Percentiles rank a stretch among this genome's conserved stretches.
These are phyloP conservation scores for Fistulifera pelliculosa DNA, from an alignment of 108 stramenopile species.

Conservation along the genomic window DNA sequence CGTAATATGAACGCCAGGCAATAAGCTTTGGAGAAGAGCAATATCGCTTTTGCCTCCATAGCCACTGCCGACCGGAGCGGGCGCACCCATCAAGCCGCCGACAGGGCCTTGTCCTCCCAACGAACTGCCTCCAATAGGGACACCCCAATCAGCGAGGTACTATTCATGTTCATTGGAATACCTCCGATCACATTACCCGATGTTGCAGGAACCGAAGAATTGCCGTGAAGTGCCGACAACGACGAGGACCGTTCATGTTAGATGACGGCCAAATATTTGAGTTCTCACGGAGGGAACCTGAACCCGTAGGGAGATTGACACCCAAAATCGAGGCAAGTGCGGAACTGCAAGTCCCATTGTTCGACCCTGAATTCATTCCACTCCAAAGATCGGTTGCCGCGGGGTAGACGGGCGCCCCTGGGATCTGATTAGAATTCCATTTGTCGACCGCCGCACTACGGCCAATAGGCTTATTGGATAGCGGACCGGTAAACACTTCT, in stretches of 20 bases:
- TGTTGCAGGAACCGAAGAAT: conserved; percentile 31
- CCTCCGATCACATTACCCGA: conserved; percentile 19
- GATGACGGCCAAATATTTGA: conserved; percentile 23
- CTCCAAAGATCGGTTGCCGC: not conserved
- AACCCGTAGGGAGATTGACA: conserved; percentile 71
- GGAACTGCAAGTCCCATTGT: conserved; percentile 42
- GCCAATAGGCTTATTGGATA: conserved; percentile 18
- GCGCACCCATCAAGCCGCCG: conserved; percentile 7
- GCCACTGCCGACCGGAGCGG: conserved; percentile 13
- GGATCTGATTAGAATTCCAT: conserved; percentile 25
- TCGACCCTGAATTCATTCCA: not conserved
- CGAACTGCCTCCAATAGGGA: conserved; percentile 49
- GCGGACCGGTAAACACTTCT: conserved; percentile 41
- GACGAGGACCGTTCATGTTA: conserved; percentile 15
- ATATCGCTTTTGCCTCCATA: conserved; percentile 59
- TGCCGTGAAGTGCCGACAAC: conserved; percentile 37
- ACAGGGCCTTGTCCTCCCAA: conserved; percentile 7
- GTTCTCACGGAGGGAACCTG: conserved; percentile 61
- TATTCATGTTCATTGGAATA: conserved; percentile 6
- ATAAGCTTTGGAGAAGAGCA: conserved; percentile 73
- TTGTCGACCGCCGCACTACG: conserved; percentile 29
- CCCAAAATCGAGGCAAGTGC: conserved; percentile 81
- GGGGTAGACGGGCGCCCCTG: conserved; percentile 12
- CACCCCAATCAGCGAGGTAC: conserved; percentile 40
- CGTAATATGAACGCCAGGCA: conserved; percentile 75